Evolutionary conservation across 371 early-diverging fungal genomes (phyloP).

Genomic region (Mortierella sp.): DNA sequence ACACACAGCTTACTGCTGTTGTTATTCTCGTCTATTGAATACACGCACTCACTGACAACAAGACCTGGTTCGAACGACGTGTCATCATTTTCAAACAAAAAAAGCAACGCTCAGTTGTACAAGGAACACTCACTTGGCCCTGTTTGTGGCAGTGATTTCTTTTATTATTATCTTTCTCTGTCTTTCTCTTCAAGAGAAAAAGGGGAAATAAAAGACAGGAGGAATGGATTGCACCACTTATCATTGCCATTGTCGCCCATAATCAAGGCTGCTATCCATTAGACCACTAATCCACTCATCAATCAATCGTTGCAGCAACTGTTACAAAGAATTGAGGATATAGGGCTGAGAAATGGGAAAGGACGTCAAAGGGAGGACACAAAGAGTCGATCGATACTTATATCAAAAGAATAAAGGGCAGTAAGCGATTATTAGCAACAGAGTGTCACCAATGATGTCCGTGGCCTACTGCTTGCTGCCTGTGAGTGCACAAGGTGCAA

Average conservation of each 20-base stretch:
- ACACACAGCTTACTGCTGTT: background rate
- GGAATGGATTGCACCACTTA: background rate
- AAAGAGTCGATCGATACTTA: background rate
- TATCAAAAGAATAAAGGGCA: background rate
- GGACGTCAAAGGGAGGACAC: background rate
- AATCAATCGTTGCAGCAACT: too few relatives aligned
- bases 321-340: too few relatives aligned
- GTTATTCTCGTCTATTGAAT: background rate
- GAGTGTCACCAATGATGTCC: background rate
- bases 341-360: background rate
- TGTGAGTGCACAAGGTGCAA: background rate
- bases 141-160: slow-evolving; percentile 1
- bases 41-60: background rate
- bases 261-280: too few relatives aligned
- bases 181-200: background rate
- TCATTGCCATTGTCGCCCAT: too few relatives aligned
- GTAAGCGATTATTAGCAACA: background rate
- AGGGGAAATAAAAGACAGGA: background rate
- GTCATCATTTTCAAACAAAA: too few relatives aligned
- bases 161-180: background rate
- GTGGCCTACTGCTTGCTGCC: background rate
- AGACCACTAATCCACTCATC: too few relatives aligned
- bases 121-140: background rate
- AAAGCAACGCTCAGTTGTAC: background rate
- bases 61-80: background rate